A percentile compares a stretch with the other conserved stretches of the same genome.
phyloP scores from a whole-genome alignment of 345 rosid genomes.

The Garcia nutans region DNA sequence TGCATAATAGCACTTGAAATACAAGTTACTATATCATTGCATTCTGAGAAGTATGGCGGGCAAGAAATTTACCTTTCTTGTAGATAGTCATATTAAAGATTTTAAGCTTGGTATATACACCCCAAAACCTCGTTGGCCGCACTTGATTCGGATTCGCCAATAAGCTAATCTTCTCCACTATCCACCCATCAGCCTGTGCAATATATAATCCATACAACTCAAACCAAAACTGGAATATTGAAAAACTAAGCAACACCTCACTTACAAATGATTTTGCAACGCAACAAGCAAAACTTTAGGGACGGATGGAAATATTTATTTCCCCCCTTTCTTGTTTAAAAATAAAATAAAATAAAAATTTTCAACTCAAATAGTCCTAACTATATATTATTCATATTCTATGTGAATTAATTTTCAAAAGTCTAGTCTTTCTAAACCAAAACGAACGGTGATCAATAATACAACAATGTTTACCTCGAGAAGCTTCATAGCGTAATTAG shows the following conservation, averaged over 20 bases:
- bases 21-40: not conserved
- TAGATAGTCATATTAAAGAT: conserved; percentile 88
- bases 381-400: no score
- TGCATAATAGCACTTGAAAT: not conserved
- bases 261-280: not conserved
- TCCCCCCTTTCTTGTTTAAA: not conserved
- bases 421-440: not conserved
- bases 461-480: conserved; percentile 40
- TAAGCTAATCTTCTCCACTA: conserved; percentile 81
- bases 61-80: conserved; percentile 54
- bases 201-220: not conserved
- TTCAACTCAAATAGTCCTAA: not conserved
- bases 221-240: not conserved
- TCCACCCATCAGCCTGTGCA: conserved; percentile 94
- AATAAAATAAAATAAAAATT: not conserved
- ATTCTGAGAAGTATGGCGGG: not conserved
- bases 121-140: conserved; percentile 91
- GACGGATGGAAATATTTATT: not conserved
- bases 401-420: not conserved
- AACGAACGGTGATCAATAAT: not conserved
- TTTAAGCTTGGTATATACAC: conserved; percentile 92
- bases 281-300: not conserved
- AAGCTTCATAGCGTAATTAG: conserved; percentile 66
- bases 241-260: not conserved
- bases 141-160: conserved; percentile 85